Evolutionary conservation across 305 asterid genomes (phyloP), one percentile per base, ranked within the genome.

Genomic region (Fraxinus ornus): DNA sequence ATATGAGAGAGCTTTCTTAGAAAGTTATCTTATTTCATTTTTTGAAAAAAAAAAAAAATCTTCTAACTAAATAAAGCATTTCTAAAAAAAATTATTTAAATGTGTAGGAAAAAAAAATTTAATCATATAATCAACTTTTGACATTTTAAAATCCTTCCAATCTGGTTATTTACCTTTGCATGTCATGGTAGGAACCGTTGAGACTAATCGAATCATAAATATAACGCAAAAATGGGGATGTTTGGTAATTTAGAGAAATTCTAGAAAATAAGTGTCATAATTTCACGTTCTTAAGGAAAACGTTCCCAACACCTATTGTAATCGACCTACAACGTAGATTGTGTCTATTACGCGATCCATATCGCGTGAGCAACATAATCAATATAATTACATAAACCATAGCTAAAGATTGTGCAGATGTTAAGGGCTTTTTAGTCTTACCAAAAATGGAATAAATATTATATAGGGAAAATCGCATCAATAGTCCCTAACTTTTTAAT

Each of bases 201-300:
- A 26, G 75, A 68, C 8, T 13, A 10, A 13, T 2, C 39, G 4
- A 15, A n/a, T 68, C 75, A 68, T 68, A 68, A 24, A 1, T 21
- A 66, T 66, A 26, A 66, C 19, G 10, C 12, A 33, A 5, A 75
- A 71, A 57, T 32, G 80, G 79, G 82, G 60, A 68, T 74, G 60
- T 17, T 78, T 9, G 75, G 79, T 78, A 78, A 81, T 86, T 78
- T 47, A 86, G 72, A 81, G 84, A 37, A 84, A 41, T 26, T 13
- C n/a, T 35, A 12, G 5, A 5, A 41, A 41, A 7, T 5, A 39
- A 5, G 37, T 26, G 32, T 68, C 75, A 28, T 2, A 28, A 36
- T 2, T 30, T 39, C 62, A 24, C 66, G 37, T 39, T 71, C 64
- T 12, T 26, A 8, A 13, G 19, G 13, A 35, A 30, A 28, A n/a